phyloP scores from a whole-genome alignment of 805 yeast species.

The Saccharomycopsis sp. region DNA sequence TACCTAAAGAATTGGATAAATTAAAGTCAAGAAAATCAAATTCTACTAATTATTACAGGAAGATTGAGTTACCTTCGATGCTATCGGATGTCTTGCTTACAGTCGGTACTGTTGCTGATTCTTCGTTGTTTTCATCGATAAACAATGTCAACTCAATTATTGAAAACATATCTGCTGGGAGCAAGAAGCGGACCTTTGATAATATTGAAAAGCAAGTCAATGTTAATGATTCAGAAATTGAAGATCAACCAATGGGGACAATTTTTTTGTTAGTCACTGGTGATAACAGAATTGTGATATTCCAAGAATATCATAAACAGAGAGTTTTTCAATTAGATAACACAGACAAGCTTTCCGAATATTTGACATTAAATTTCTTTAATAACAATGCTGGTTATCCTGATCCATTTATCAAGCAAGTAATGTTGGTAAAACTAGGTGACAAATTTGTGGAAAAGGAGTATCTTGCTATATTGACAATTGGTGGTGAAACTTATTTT shows the following conservation, averaged over 20 bases:
- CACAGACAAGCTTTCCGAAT: slow-evolving; percentile 32
- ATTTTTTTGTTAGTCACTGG: slow-evolving; percentile 39
- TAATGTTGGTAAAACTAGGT: slow-evolving; percentile 59
- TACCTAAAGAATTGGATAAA: slow-evolving; percentile 5
- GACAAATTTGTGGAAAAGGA: slow-evolving; percentile 49
- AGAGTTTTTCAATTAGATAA: slow-evolving; percentile 33
- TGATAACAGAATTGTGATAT: slow-evolving; percentile 64
- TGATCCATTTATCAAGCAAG: slow-evolving; percentile 48
- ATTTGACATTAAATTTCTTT: slow-evolving; percentile 16
- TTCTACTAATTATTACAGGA: slow-evolving; percentile 18
- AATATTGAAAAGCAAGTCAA: background rate
- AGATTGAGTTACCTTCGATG: slow-evolving; percentile 15
- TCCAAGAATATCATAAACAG: slow-evolving; percentile 44
- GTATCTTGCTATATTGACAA: slow-evolving; percentile 61
- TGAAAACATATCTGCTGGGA: slow-evolving; percentile 2
- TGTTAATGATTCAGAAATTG: background rate
- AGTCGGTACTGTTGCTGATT: slow-evolving; percentile 14
- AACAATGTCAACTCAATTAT: slow-evolving; percentile 11
- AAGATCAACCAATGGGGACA: slow-evolving; percentile 18
- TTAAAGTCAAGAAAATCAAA: slow-evolving; percentile 15
- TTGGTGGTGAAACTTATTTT: slow-evolving; percentile 71
- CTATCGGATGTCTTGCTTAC: slow-evolving; percentile 18
- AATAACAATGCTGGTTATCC: slow-evolving; percentile 21
- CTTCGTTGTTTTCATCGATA: slow-evolving; percentile 6
- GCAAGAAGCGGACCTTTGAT: slow-evolving; percentile 5